phyloP scores from a whole-genome alignment of 805 yeast genomes.

The Lipomyces yamadae region DNA sequence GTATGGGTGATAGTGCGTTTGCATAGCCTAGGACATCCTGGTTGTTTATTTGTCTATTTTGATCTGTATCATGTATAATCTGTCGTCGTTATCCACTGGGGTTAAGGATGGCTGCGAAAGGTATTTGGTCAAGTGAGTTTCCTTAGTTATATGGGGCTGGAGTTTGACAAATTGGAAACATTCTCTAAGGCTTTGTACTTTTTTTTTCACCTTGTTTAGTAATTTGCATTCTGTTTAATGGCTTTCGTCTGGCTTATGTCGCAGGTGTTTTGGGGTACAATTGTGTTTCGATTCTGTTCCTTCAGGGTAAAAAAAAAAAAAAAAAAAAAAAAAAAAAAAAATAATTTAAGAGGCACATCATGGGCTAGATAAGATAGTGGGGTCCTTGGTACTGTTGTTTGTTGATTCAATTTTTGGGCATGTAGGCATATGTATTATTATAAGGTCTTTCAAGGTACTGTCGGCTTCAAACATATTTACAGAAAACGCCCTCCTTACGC shows the following conservation, averaged over 20 bases:
- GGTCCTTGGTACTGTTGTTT: background rate
- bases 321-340: constrained; percentile 1
- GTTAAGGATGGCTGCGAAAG: background rate
- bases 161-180: background rate
- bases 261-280: background rate
- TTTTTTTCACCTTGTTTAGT: no score
- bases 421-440: constrained; percentile 10
- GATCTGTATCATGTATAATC: background rate
- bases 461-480: background rate
- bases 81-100: background rate
- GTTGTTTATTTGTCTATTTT: background rate
- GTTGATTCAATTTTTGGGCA: constrained; percentile 10
- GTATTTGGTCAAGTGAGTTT: background rate
- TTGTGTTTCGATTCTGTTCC: constrained; percentile 1
- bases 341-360: background rate
- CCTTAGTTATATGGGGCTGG: background rate
- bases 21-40: constrained; percentile 4
- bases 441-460: background rate
- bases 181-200: background rate
- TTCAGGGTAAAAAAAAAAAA: background rate
- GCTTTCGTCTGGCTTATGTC: constrained; percentile 2
- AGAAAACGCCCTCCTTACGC: constrained; percentile 15
- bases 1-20: constrained; percentile 36
- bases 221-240: constrained; percentile 3
- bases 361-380: background rate